These are phyloP conservation scores for Zygosaccharomyces siamensis DNA, from an alignment of 805 yeast species.

Conservation along the genomic window DNA sequence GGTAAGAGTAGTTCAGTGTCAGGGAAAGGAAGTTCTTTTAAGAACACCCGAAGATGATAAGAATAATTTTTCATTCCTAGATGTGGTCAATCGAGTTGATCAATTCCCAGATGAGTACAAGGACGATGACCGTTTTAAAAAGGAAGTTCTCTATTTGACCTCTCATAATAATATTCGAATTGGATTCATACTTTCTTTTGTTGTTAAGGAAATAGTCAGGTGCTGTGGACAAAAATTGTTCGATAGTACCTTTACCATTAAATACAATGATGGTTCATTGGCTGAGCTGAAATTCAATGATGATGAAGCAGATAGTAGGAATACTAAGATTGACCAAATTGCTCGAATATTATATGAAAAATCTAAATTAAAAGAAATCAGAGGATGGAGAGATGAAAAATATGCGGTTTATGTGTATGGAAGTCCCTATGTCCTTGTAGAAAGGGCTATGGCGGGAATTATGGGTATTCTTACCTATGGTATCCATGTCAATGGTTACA, in stretches of 20 bases:
- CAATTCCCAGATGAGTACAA: constrained; percentile 24
- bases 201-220: constrained; percentile 33
- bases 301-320: constrained; percentile 30
- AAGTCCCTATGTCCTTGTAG: constrained; percentile 61
- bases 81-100: constrained; percentile 29
- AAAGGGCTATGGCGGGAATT: constrained; percentile 74
- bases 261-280: constrained; percentile 31
- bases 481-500: constrained; percentile 78
- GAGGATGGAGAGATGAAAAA: constrained; percentile 84
- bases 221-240: constrained; percentile 11
- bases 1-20: constrained; percentile 19
- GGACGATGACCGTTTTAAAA: constrained; percentile 16
- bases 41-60: constrained; percentile 25
- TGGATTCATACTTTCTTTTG: constrained; percentile 39
- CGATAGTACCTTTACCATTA: constrained; percentile 26
- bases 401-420: constrained; percentile 60
- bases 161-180: constrained; percentile 37
- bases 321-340: constrained; percentile 41
- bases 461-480: constrained; percentile 90
- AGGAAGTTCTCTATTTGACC: constrained; percentile 32
- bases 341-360: constrained; percentile 41
- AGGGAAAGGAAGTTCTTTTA: constrained; percentile 19
- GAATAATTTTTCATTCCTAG: constrained; percentile 23
- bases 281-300: constrained; percentile 21
- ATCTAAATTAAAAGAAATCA: constrained; percentile 37